phyloP scores from a whole-genome alignment of 1,284 basidiomycete genomes.

The Phellopilus nigrolimitatus region DNA sequence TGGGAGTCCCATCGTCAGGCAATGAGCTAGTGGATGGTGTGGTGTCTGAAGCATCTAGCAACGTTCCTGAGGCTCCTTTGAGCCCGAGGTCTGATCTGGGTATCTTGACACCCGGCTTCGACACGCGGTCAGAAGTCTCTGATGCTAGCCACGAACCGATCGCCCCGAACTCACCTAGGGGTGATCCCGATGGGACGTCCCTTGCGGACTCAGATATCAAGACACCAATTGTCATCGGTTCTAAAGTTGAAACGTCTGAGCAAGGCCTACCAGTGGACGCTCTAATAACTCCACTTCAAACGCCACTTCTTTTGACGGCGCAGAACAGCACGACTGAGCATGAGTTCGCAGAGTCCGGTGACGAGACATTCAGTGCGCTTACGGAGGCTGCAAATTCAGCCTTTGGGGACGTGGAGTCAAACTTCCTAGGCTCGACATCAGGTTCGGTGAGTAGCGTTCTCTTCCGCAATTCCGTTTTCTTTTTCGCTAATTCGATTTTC shows the following conservation, averaged over 20 bases:
- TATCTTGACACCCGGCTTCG: slow-evolving; percentile 15
- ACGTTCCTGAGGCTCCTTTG: slow-evolving; percentile 12
- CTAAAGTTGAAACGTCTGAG: background rate
- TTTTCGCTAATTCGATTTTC: background rate
- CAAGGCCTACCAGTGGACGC: background rate
- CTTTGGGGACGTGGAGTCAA: slow-evolving; percentile 1
- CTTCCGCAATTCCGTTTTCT: background rate
- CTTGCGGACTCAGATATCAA: background rate
- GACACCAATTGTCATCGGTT: slow-evolving; percentile 8
- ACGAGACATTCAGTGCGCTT: background rate
- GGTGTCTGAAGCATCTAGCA: slow-evolving; percentile 8
- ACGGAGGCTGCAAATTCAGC: slow-evolving; percentile 5
- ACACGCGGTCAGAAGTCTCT: slow-evolving; percentile 18
- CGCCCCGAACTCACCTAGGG: slow-evolving; percentile 14
- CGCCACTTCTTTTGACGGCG: slow-evolving; percentile 1
- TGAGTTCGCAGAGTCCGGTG: background rate
- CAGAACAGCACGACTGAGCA: background rate
- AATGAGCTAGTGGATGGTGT: background rate
- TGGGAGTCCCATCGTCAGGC: background rate
- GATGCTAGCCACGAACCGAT: slow-evolving; percentile 16
- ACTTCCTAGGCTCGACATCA: background rate
- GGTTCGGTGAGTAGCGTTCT: background rate
- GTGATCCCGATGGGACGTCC: slow-evolving; percentile 12
- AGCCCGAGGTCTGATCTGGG: slow-evolving; percentile 16
- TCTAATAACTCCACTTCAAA: slow-evolving; percentile 9